phyloP scores from a whole-genome alignment of 2,329 filamentous ascomycete genomes.

The Beauveria caledonica region DNA sequence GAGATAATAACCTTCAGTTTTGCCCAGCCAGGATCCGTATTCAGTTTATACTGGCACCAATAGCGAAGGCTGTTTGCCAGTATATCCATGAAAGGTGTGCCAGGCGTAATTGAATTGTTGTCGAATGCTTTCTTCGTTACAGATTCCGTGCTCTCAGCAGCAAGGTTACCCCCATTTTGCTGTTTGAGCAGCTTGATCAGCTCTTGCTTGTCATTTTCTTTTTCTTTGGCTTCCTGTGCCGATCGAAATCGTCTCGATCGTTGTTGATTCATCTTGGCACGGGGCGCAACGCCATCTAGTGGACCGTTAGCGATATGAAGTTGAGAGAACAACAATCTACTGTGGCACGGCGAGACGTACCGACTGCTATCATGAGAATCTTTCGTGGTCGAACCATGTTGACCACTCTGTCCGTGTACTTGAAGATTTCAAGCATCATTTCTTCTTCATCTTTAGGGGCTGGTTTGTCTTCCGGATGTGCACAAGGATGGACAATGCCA shows the following conservation, averaged over 20 bases:
- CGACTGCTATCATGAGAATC: constrained; percentile 93
- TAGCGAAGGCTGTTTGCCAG: constrained; percentile 84
- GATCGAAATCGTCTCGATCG: constrained; percentile 91
- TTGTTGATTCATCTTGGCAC: constrained; percentile 99
- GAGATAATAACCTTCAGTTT: constrained; percentile 97
- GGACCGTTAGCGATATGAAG: constrained; percentile 19
- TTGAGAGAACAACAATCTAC: not conserved
- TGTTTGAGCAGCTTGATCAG: constrained; percentile 76
- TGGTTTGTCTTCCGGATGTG: constrained; percentile 88
- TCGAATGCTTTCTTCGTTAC: constrained; percentile 88
- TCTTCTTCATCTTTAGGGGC: constrained; percentile 91
- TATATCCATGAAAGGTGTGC: constrained; percentile 98
- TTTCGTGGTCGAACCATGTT: constrained; percentile 98
- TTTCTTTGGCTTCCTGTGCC: constrained; percentile 88
- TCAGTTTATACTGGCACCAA: constrained; percentile 96
- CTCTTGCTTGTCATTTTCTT: constrained; percentile 84
- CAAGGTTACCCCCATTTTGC: constrained; percentile 59
- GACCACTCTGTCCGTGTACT: constrained; percentile 96
- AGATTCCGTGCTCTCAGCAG: constrained; percentile 52
- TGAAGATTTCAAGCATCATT: constrained; percentile 99
- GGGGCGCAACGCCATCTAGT: constrained; percentile 86
- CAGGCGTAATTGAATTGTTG: constrained; percentile 78
- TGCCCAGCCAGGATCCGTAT: constrained; percentile 92
- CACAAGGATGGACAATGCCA: constrained; percentile 97
- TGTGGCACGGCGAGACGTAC: constrained; percentile 38